Evolutionary conservation across 2,329 filamentous ascomycete species (phyloP).

Genomic region (Neofusicoccum parvum): DNA sequence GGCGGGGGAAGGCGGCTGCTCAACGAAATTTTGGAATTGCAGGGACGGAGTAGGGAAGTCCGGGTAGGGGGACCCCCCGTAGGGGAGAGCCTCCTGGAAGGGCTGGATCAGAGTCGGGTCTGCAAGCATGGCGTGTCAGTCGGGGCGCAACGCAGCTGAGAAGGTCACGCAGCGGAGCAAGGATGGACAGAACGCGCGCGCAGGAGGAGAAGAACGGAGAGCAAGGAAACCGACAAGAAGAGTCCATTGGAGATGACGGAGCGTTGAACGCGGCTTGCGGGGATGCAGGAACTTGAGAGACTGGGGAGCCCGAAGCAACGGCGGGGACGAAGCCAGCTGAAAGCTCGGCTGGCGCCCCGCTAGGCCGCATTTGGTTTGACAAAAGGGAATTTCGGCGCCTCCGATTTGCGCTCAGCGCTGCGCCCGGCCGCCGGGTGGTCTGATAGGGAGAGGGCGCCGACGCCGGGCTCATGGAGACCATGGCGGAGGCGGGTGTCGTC

Average conservation of each 20-base stretch:
- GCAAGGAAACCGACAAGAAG: conserved; percentile 46
- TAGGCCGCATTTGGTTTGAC: conserved; percentile 31
- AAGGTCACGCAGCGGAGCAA: background rate
- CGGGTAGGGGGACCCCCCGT: conserved; percentile 45
- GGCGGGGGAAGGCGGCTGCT: conserved; percentile 64
- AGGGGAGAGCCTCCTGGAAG: conserved; percentile 44
- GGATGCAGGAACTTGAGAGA: conserved; percentile 24
- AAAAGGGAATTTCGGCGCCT: conserved; percentile 30
- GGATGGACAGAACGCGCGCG: background rate
- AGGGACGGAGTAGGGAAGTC: conserved; percentile 45
- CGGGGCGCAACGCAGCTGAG: background rate
- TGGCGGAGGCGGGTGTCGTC: conserved; percentile 43
- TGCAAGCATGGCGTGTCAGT: conserved; percentile 31
- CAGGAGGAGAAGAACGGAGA: conserved; percentile 24
- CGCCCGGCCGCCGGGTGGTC: conserved; percentile 23
- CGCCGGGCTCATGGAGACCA: conserved; percentile 31
- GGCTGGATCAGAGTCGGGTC: conserved; percentile 63
- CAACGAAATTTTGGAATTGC: conserved; percentile 42
- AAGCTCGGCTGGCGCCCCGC: conserved; percentile 21
- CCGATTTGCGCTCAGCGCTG: conserved; percentile 13
- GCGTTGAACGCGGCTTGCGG: conserved; percentile 26
- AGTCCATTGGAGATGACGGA: conserved; percentile 29
- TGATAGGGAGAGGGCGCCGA: conserved; percentile 22
- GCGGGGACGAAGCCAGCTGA: conserved; percentile 24
- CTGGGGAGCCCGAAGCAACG: conserved; percentile 25